These are phyloP conservation scores for Phylloporus scabripes DNA, from an alignment of 768 basidiomycete genomes.

Conservation along the genomic window DNA sequence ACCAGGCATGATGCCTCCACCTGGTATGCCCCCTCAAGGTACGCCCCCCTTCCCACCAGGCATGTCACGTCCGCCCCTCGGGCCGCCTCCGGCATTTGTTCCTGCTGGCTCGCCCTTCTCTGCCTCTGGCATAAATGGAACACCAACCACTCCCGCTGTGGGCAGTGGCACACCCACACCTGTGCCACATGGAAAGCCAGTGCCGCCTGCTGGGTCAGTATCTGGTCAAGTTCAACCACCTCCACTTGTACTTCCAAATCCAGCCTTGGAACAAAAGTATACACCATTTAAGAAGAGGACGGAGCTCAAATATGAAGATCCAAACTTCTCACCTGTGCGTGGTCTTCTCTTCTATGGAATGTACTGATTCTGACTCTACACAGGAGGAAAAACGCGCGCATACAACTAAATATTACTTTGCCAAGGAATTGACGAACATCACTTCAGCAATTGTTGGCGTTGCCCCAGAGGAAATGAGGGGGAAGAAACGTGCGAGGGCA, in stretches of 20 bases:
- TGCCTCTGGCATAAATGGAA: conserved; percentile 20
- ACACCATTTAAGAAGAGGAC: conserved; percentile 74
- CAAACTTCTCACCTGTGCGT: conserved; percentile 76
- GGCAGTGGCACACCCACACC: conserved; percentile 26
- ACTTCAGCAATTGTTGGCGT: conserved; percentile 25
- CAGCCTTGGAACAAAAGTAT: conserved; percentile 56
- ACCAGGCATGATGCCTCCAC: conserved; percentile 33
- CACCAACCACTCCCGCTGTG: conserved; percentile 11
- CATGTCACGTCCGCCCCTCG: conserved; percentile 31
- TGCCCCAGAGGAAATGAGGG: conserved; percentile 54
- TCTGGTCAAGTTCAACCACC: conserved; percentile 23
- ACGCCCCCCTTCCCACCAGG: conserved; percentile 36
- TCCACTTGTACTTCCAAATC: conserved; percentile 47
- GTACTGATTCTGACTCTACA: background rate
- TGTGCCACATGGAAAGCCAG: background rate
- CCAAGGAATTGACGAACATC: conserved; percentile 36
- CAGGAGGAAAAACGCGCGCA: conserved; percentile 78
- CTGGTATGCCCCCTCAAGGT: conserved; percentile 35
- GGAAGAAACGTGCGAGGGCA: conserved; percentile 80
- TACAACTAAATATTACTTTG: conserved; percentile 55
- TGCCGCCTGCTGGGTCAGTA: conserved; percentile 20
- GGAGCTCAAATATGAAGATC: conserved; percentile 64
- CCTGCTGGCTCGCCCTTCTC: conserved; percentile 30
- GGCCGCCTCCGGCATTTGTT: conserved; percentile 35
- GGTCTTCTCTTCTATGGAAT: background rate